Percentiles rank a stretch among this genome's conserved stretches.
Evolutionary conservation across 148 eudicot genomes (phyloP).

Genomic region (Oxyria digyna): DNA sequence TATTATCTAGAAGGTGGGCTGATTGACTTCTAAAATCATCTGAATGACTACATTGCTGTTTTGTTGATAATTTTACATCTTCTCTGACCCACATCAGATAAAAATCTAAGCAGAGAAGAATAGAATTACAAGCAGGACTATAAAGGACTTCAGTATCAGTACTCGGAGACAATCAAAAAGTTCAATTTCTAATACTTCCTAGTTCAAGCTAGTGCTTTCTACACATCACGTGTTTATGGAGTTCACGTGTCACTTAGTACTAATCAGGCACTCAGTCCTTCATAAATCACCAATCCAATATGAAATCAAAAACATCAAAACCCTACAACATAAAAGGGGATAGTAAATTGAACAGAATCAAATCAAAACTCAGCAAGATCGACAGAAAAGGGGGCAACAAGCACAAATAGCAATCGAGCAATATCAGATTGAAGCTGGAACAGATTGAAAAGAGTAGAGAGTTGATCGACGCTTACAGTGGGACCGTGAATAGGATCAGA

Average conservation of each 20-base stretch:
- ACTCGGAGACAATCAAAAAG: no score
- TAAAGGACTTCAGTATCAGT: no score
- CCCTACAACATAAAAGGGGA: background rate
- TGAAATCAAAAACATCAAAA: background rate
- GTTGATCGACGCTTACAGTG: slow-evolving; percentile 22
- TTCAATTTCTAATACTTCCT: background rate
- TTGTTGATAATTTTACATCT: no score
- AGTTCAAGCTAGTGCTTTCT: background rate
- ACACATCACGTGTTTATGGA: background rate
- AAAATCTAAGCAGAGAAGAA: background rate
- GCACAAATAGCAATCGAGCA: background rate
- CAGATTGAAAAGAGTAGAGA: background rate
- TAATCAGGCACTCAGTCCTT: no score
- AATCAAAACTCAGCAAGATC: background rate
- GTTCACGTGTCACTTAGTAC: background rate
- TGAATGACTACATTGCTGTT: no score
- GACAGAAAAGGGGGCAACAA: slow-evolving; percentile 8
- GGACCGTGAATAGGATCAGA: slow-evolving; percentile 71
- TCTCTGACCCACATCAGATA: background rate
- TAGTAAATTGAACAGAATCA: background rate
- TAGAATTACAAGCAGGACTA: background rate
- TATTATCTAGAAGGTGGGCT: background rate
- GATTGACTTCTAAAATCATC: no score
- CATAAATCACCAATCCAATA: no score
- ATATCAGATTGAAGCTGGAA: background rate